A percentile compares a stretch with the other conserved stretches of the same genome.
phyloP scores from a whole-genome alignment of 148 eudicot species.

The Vaccinium myrtillus region DNA sequence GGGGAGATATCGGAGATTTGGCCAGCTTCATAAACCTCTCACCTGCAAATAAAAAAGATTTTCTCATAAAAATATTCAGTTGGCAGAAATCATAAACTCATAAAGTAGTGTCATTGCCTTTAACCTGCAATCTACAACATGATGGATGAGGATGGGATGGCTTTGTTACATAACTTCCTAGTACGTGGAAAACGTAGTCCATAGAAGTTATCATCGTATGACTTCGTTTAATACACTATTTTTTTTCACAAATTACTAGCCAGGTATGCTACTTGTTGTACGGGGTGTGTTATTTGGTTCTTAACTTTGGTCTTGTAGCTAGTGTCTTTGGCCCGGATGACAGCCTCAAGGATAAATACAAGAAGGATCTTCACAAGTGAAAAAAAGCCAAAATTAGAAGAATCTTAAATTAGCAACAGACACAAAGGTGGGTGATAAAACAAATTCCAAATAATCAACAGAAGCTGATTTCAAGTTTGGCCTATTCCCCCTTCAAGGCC shows the following conservation, averaged over 20 bases:
- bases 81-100: neutral
- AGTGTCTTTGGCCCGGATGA: neutral
- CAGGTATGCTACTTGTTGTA: neutral
- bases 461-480: neutral
- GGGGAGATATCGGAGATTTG: slow-evolving; percentile 89
- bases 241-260: neutral
- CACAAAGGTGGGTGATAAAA: neutral
- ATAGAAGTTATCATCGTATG: neutral
- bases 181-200: neutral
- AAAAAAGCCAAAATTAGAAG: neutral
- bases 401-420: neutral
- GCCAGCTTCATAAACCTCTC: slow-evolving; percentile 79
- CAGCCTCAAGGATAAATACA: neutral
- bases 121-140: neutral
- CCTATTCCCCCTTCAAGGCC: neutral
- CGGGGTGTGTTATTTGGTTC: neutral
- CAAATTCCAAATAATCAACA: neutral
- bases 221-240: neutral
- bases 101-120: neutral
- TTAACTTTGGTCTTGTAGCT: neutral
- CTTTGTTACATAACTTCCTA: neutral
- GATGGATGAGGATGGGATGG: neutral
- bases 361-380: neutral
- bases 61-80: neutral
- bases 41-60: slow-evolving; percentile 43